Evolutionary conservation across 2,329 filamentous ascomycete species (phyloP), one percentile per base, ranked within the genome.

Genomic region (Xylaria sp.): DNA sequence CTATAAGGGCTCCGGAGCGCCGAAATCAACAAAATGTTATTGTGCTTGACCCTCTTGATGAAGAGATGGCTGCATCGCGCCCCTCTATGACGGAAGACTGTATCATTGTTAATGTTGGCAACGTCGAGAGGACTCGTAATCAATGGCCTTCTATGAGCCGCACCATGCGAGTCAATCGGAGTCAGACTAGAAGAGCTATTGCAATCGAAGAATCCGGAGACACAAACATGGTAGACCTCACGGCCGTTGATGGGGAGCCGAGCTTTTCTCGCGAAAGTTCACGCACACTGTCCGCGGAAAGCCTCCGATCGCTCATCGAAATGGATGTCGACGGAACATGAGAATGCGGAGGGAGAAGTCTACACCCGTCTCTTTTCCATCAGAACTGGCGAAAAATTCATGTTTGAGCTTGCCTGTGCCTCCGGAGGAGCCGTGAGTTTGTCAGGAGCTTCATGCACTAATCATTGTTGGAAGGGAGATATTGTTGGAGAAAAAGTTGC

Each of bases 241-340:
- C 18, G 1, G 8, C 8, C 15, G 31, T 8, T 48, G 56, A 54
- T 20, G 34, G 31, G 6, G 7, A 13, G 7, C 31, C 23, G 3
- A 48, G 0, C 3, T 62, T 64, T 31, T 71, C 66, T 25, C 66
- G 69, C 0, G 60, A 65, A 39, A 71, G 69, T n/a, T 71, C 69
- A 18, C 44, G 69, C 0, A 71, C 69, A 0, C 55, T 71, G 1
- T 71, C 63, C 0, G 55, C 51, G 1, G 69, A 69, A 34, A 71
- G 69, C n/a, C 66, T 69, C 39, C 67, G 39, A 9, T 56, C 60
- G 18, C 54, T 67, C 7, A n/a, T 63, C 0, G 63, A 66, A n/a
- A 31, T 69, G 46, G 58, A 69, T 15, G 5, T 51, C 2, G 18
- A 25, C 34, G n/a, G 58, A 8, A 12, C 10, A 18, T 20, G 34